phyloP scores from a whole-genome alignment of 208 protist species.

The Naegleria lovaniensis region DNA sequence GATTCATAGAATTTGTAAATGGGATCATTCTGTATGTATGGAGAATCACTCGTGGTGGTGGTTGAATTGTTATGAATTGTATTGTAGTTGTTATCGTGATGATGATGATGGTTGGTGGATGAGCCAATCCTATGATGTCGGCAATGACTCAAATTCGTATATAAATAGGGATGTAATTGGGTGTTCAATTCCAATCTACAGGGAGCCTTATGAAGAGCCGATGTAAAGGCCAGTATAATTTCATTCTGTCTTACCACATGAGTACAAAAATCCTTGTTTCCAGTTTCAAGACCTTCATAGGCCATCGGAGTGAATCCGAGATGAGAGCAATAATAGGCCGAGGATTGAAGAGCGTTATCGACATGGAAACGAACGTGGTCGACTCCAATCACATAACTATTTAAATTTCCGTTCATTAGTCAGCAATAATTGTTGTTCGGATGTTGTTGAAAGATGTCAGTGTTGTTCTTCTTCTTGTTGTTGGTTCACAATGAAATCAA shows the following conservation, averaged over 20 bases:
- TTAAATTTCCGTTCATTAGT: too few relatives aligned
- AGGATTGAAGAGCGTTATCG: neutral
- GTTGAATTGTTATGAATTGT: neutral
- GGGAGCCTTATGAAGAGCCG: slow-evolving; percentile 46
- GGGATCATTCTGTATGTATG: neutral
- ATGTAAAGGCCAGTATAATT: slow-evolving; percentile 53
- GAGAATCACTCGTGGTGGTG: neutral
- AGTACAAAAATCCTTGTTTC: neutral
- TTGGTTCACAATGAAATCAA: too few relatives aligned
- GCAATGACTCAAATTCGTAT: neutral
- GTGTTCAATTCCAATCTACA: slow-evolving; percentile 39
- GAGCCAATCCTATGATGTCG: too few relatives aligned
- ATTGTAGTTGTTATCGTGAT: too few relatives aligned
- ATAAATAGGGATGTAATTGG: neutral
- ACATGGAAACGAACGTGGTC: slow-evolving; percentile 27
- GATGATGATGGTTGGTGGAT: too few relatives aligned
- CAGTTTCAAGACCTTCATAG: neutral
- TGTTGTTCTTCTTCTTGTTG: too few relatives aligned
- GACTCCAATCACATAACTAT: neutral
- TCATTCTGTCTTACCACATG: neutral
- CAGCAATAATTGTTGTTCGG: too few relatives aligned
- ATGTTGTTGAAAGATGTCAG: too few relatives aligned
- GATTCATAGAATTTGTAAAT: neutral
- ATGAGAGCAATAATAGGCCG: neutral
- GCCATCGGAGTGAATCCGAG: slow-evolving; percentile 7